phyloP scores from a whole-genome alignment of 306 rosid species.

The Myrica gale region DNA sequence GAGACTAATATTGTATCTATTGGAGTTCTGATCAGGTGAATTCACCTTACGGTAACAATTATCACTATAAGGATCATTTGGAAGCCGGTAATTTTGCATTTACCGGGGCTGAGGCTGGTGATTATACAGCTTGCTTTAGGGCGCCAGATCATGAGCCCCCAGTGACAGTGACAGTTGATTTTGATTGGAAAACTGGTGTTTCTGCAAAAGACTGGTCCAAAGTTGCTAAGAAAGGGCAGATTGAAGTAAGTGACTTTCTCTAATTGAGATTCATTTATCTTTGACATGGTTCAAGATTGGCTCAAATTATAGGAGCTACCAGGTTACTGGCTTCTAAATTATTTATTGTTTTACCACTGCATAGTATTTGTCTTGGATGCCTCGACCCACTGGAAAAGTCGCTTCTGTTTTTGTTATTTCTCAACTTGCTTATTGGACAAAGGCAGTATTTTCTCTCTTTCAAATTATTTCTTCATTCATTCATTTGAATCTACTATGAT shows the following conservation, averaged over 20 bases:
- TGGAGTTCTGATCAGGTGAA: slow-evolving; percentile 52
- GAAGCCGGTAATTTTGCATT: slow-evolving; percentile 80
- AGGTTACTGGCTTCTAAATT: not conserved
- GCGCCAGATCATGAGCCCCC: slow-evolving; percentile 45
- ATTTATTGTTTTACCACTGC: not conserved
- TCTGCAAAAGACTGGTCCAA: slow-evolving; percentile 88
- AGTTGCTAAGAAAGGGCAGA: slow-evolving; percentile 90
- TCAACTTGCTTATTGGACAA: not conserved
- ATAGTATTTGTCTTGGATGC: not conserved
- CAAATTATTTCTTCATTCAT: not conserved
- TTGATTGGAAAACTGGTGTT: slow-evolving; percentile 89
- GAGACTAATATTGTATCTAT: slow-evolving; percentile 33
- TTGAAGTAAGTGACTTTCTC: slow-evolving; percentile 57
- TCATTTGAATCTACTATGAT: not conserved
- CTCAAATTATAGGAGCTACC: not conserved
- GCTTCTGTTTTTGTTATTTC: not conserved
- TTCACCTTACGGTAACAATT: slow-evolving; percentile 64
- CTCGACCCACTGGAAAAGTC: not conserved
- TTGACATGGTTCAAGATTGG: slow-evolving; percentile 6
- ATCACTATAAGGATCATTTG: slow-evolving; percentile 60
- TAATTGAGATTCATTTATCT: slow-evolving; percentile 4
- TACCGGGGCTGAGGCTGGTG: slow-evolving; percentile 73
- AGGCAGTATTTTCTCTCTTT: not conserved
- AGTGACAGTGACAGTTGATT: slow-evolving; percentile 46
- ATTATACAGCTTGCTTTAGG: slow-evolving; percentile 75